Evolutionary conservation across 2,329 filamentous ascomycete species (phyloP).

Genomic region (Aspergillus sp.): DNA sequence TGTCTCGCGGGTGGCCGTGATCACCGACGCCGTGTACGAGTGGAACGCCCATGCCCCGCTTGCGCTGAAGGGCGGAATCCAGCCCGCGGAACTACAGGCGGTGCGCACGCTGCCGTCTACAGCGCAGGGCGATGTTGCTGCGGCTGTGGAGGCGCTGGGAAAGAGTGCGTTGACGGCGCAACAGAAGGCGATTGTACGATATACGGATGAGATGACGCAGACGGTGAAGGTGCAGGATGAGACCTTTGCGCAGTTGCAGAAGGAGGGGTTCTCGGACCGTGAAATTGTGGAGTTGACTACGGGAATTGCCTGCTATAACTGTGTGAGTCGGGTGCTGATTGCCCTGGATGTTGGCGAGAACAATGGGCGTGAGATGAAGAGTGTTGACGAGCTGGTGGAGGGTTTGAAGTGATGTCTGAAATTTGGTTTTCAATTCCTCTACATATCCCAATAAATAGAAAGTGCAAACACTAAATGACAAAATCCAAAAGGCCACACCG

Average conservation of each 20-base stretch:
- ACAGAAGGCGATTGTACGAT: constrained; percentile 69
- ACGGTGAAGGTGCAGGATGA: constrained; percentile 67
- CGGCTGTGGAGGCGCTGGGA: constrained; percentile 43
- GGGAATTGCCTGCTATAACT: constrained; percentile 86
- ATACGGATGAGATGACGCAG: constrained; percentile 81
- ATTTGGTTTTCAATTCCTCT: neutral
- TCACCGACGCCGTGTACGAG: constrained; percentile 81
- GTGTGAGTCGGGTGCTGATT: constrained; percentile 81
- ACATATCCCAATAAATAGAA: neutral
- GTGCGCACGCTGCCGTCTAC: constrained; percentile 56
- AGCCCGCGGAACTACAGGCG: constrained; percentile 49
- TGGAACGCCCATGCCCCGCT: constrained; percentile 79
- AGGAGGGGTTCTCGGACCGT: constrained; percentile 63
- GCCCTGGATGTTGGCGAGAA: constrained; percentile 66
- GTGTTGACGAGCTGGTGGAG: constrained; percentile 65
- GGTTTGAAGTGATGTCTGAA: constrained; percentile 19
- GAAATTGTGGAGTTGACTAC: constrained; percentile 82
- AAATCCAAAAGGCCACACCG: neutral
- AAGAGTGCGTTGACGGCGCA: constrained; percentile 50
- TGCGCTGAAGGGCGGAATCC: constrained; percentile 40
- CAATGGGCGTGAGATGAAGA: constrained; percentile 58
- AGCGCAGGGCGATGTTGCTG: constrained; percentile 26
- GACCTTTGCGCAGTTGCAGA: constrained; percentile 62
- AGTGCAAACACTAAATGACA: neutral
- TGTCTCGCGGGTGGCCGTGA: constrained; percentile 75